Evolutionary conservation across 305 asterid species (phyloP).

Genomic region (Rubia balearica): DNA sequence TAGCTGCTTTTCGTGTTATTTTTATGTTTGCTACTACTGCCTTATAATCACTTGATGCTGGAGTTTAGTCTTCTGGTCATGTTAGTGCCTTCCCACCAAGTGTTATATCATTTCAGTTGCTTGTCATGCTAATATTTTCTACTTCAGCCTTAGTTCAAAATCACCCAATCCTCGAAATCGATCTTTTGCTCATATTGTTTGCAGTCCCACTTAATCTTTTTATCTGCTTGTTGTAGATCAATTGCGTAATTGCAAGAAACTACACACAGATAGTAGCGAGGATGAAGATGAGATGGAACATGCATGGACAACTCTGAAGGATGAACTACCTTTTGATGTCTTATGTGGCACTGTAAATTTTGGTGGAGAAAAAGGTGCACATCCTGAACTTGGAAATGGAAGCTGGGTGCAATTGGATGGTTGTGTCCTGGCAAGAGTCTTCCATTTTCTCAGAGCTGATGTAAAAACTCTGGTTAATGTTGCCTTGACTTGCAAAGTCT

Average conservation of each 20-base stretch:
- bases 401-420: conserved; percentile 79
- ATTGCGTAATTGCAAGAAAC: conserved; percentile 65
- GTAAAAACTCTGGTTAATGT: conserved; percentile 63
- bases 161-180: background rate
- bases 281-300: conserved; percentile 60
- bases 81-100: background rate
- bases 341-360: conserved; percentile 53
- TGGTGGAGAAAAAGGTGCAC: conserved; percentile 30
- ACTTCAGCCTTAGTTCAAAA: background rate
- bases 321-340: conserved; percentile 60
- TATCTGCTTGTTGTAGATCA: conserved; percentile 41
- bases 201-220: conserved; percentile 1
- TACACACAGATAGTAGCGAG: conserved; percentile 54
- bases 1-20: background rate
- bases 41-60: background rate
- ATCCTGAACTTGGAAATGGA: conserved; percentile 40
- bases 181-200: conserved; percentile 1
- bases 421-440: conserved; percentile 70
- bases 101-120: background rate
- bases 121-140: background rate
- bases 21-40: background rate
- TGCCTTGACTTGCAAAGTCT: conserved; percentile 81
- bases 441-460: conserved; percentile 93
- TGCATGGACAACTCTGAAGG: conserved; percentile 27
- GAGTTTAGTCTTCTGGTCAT: background rate